phyloP scores from a whole-genome alignment of 169 alveolate species.

The Plasmodium ovale region DNA sequence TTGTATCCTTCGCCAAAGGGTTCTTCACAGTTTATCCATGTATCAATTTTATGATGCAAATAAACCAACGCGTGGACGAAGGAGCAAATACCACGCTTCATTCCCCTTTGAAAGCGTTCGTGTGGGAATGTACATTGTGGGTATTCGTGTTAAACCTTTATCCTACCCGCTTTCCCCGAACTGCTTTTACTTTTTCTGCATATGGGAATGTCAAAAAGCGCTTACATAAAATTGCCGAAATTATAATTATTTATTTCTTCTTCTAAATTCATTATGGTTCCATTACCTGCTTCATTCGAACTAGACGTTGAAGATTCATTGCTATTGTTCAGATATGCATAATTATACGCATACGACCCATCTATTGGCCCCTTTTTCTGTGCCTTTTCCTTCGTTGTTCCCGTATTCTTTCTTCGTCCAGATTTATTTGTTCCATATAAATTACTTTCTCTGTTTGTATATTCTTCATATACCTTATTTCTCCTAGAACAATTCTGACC shows the following conservation, averaged over 20 bases:
- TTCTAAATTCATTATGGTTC: constrained; percentile 69
- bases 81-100: too few species aligned
- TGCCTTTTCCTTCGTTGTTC: background rate
- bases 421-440: background rate
- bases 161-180: too few species aligned
- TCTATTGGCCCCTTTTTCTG: constrained; percentile 9
- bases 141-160: too few species aligned
- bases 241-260: constrained; percentile 61
- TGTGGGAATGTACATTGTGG: too few species aligned
- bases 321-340: constrained; percentile 46
- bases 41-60: too few species aligned
- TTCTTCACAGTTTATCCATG: too few species aligned
- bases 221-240: constrained; percentile 3
- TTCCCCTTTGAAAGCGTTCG: too few species aligned
- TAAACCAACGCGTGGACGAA: too few species aligned
- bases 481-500: background rate
- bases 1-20: too few species aligned
- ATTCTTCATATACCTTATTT: constrained; percentile 16
- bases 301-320: constrained; percentile 44
- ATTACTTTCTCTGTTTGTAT: background rate
- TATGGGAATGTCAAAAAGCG: too few species aligned
- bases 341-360: constrained; percentile 73
- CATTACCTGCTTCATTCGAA: constrained; percentile 33
- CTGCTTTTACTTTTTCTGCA: too few species aligned
- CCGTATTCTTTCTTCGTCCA: background rate